Conservation (phyloP, 2,329 filamentous ascomycete genomes). For the Alternaria atra region DNA sequence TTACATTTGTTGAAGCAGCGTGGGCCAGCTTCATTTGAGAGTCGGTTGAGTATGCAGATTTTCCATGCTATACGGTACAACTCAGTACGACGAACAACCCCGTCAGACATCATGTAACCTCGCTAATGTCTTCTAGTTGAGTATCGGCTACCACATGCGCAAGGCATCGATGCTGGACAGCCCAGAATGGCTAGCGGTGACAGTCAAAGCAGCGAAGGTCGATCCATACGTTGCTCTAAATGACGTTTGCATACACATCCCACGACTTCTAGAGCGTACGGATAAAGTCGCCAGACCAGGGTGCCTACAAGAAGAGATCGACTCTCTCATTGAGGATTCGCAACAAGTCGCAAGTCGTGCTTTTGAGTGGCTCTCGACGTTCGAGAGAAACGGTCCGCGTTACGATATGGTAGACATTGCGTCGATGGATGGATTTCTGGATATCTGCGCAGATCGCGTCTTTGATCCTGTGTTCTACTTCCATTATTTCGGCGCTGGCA, state of each 20-base stretch:
- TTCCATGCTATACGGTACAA: slow-evolving; percentile 50
- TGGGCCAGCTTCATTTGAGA: slow-evolving; percentile 44
- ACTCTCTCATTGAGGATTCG: slow-evolving; percentile 39
- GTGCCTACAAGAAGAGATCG: slow-evolving; percentile 24
- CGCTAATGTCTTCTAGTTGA: slow-evolving; percentile 36
- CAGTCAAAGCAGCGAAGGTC: slow-evolving; percentile 38
- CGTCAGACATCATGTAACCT: background rate
- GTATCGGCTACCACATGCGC: slow-evolving; percentile 46
- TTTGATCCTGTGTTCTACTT: slow-evolving; percentile 46
- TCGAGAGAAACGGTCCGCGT: slow-evolving; percentile 40
- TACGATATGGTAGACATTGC: slow-evolving; percentile 38
- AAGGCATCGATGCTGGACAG: slow-evolving; percentile 48
- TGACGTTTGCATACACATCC: slow-evolving; percentile 46
- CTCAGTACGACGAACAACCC: slow-evolving; percentile 30
- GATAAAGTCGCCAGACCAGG: slow-evolving; percentile 29
- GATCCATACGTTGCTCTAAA: slow-evolving; percentile 47
- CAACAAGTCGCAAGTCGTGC: slow-evolving; percentile 34
- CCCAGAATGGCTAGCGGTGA: slow-evolving; percentile 46
- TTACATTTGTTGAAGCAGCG: slow-evolving; percentile 44
- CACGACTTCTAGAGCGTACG: slow-evolving; percentile 46
- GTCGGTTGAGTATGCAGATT: slow-evolving; percentile 41
- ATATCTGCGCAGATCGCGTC: slow-evolving; percentile 35
- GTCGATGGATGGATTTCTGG: slow-evolving; percentile 38
- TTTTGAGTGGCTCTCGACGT: slow-evolving; percentile 44
- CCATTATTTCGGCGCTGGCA: slow-evolving; percentile 43